Base-by-base conservation (phyloP, 257 asterid genomes). In the Scutellaria minor region DNA sequence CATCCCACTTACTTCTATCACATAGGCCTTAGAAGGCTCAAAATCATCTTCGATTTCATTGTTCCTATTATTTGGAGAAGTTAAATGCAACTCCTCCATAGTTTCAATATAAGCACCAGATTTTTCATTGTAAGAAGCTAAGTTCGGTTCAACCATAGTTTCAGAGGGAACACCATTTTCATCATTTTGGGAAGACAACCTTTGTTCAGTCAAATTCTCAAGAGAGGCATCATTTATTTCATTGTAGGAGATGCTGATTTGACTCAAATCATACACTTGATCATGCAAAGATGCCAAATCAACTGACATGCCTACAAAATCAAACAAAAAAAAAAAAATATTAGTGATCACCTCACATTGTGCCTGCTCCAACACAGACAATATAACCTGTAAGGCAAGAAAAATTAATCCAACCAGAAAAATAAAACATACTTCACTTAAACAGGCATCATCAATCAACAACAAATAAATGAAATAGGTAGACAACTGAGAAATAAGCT, bases 241-340 rank as follows among this genome's bases (percentile, higher is more conserved):
- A 73, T 70, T 77, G 74, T 77, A 76, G 70, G 81, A 68, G 77
- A 92, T 76, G 52, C 45, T 86, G 76, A 84, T 85, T 62, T 70
- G 78, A 68, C 85, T 78, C 83, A 90, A 76, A 81, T 92, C 96
- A 82, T 73, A 81, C 68, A 76, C 76, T 69, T 81, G 83, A 69
- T 78, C 70, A 68, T 85, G 86, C 81, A 88, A 75, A 73, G 87
- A 88, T 60, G 87, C 61, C 91, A 92, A 80, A 76, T 76, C 92
- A 72, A 52, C 71, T 42, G 96, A 82, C 78, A 88, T 66, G 63
- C 89, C 98, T 92, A 70, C 65, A 75, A 63, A 75, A 69, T 58
- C 67, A 75, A 82, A 79, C 53, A 55, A 47, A 73, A 71, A 67
- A 56, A 75, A 53, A 58, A 67, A 18, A 18, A 18, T 0, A 0